Base-by-base conservation (phyloP, 352 stramenopile species). In the Stramenopiles sp. region DNA sequence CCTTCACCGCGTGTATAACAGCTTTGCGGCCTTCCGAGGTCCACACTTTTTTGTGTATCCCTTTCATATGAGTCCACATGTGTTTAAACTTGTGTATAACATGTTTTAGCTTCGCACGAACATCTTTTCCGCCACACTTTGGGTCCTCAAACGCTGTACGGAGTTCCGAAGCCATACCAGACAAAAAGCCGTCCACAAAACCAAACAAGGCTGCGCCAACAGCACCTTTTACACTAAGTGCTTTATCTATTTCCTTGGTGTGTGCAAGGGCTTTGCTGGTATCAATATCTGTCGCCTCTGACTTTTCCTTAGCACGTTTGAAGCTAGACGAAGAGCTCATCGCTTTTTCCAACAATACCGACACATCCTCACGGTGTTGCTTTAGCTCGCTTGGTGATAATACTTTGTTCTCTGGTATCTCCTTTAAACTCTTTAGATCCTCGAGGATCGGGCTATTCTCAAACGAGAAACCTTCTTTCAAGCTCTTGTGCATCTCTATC, bases 281-380 rank as follows among this genome's bases (percentile, higher is more conserved):
- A 33, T 78, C 71, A 31, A 78, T 33, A 14, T 78, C 22, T 31
- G 71, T 14, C 14, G 14, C 4, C 39, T 55, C 39, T 55, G 4
- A 4, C 39, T 14, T 55, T 55, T 4, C 39, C 39, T 4, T 55
- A 55, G 39, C 14, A 55, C 39, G 4, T 55, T 78, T 31, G 14
- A 4, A 14, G 22, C 22, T 33, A 78, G 4, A 4, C 30, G 14
- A 31, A 31, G 4, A 14, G 14, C 30, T 33, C 30, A 78, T 78
- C 71, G 71, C 71, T 78, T 78, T 78, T 14, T 78, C 71, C 22
- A 78, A 14, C 31, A 78, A 33, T 33, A 78, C 31, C 30, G 71
- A 33, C 8, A 78, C 31, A 78, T 78, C 30, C 8, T 78, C 71
- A 33, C 71, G 71, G 14, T 33, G 71, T 78, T 14, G 4, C 8